phyloP scores from a whole-genome alignment of 257 asterid species.

The Solanum virginianum region DNA sequence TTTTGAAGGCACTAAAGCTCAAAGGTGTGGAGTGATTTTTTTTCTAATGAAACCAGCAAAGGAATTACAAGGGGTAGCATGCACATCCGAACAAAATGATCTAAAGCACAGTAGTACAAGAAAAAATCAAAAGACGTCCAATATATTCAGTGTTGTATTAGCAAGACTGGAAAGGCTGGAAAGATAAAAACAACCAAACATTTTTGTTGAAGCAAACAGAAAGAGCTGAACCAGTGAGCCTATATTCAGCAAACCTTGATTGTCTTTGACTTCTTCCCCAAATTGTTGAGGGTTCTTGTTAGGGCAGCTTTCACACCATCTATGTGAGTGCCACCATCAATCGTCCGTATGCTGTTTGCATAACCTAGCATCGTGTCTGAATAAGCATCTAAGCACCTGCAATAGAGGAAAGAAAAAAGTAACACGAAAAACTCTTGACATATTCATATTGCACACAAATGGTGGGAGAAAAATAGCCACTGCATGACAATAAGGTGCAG shows the following conservation, averaged over 20 bases:
- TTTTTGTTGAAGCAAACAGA: neutral
- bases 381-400: conserved; percentile 94
- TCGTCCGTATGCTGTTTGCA: conserved; percentile 94
- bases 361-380: conserved; percentile 87
- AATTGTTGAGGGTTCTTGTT: conserved; percentile 79
- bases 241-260: conserved; percentile 42
- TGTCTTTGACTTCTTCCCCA: conserved; percentile 82
- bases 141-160: neutral
- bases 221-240: neutral
- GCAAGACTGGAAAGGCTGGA: neutral
- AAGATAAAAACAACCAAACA: neutral
- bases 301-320: conserved; percentile 89
- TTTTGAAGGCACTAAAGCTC: neutral
- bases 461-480: neutral
- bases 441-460: neutral
- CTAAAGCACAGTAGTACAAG: neutral
- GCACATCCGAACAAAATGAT: neutral
- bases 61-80: neutral
- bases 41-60: neutral
- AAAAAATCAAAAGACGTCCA: neutral
- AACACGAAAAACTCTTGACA: neutral
- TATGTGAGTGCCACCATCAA: conserved; percentile 97
- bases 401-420: conserved; percentile 4
- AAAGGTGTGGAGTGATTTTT: neutral
- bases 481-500: neutral